Evolutionary conservation across 1,284 basidiomycete genomes (phyloP), one percentile per base, ranked within the genome.

Genomic region (Cutaneotrichosporon sp.): DNA sequence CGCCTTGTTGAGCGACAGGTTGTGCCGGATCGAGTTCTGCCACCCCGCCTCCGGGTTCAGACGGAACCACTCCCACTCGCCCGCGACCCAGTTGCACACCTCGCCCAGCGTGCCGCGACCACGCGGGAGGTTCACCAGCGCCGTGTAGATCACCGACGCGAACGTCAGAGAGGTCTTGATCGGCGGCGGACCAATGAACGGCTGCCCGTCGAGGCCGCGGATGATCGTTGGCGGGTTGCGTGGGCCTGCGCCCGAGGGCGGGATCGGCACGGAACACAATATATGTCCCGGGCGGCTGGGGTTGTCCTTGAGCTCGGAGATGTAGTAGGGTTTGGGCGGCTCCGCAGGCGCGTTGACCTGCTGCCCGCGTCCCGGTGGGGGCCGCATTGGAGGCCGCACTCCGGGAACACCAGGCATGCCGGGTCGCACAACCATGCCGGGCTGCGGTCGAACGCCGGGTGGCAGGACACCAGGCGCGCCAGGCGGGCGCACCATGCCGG

Each of bases 21-120:
- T 95, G 77, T 95, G 93, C 46, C 93, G 88, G 54, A 95, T 89
- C 42, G 93, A 95, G 72, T 91, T 93, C 88, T 95, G 91, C 93
- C 93, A 95, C 45, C 89, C 90, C 13, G 83, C 82, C 60, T 88
- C 87, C 72, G 89, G 87, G 65, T 89, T 87, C 72, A 87, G 87
- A 59, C 87, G 86, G 82, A 94, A 97, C 86, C 92, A 95, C 66
- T 92, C 90, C 79, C 88, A 89, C 64, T 87, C 88, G 53, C 88
- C 88, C 72, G 89, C 87, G 65, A 97, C 92, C 92, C 92, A 97
- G 58, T 87, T 86, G 74, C 92, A 92, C 54, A 97, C 92, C 72
- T 95, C 92, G 67, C 94, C 91, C 63, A 97, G 76, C 0, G 94
- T 95, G 29, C 90, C 91, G 75, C 91, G 90, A 45, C 90, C 91